A percentile compares a stretch with the other conserved stretches of the same genome.
phyloP scores from a whole-genome alignment of 495 filamentous ascomycete species.

The Cetradonia linearis region DNA sequence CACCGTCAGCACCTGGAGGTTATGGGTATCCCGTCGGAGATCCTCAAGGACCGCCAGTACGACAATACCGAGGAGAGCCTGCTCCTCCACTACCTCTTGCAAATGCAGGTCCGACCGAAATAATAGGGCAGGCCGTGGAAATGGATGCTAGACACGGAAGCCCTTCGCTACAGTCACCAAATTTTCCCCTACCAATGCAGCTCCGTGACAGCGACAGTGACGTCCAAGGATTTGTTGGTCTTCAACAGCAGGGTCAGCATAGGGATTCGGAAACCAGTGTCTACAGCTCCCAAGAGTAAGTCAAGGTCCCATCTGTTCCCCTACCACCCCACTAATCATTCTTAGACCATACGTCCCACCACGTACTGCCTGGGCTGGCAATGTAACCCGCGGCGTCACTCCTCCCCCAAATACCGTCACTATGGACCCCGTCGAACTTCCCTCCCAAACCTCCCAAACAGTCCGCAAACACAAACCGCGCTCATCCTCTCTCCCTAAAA shows the following conservation, averaged over 20 bases:
- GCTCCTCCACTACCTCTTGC: conserved; percentile 54
- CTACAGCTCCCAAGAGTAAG: conserved; percentile 67
- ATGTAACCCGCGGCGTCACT: conserved; percentile 9
- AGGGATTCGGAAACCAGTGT: conserved; percentile 47
- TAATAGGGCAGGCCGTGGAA: conserved; percentile 67
- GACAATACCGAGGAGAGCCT: conserved; percentile 29
- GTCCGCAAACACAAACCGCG: conserved; percentile 30
- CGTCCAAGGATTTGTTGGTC: conserved; percentile 56
- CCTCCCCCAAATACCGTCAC: conserved; percentile 20
- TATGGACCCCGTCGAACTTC: conserved; percentile 35
- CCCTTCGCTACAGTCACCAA: conserved; percentile 31
- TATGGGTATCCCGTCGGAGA: conserved; percentile 12
- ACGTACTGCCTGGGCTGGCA: conserved; percentile 38
- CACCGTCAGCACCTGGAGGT: conserved; percentile 20
- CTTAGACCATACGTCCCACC: conserved; percentile 53
- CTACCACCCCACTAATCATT: conserved; percentile 26
- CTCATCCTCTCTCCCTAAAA: conserved; percentile 28
- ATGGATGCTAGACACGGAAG: conserved; percentile 62
- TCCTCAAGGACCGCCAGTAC: conserved; percentile 13
- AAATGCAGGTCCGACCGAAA: conserved; percentile 31
- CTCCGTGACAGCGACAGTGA: conserved; percentile 56
- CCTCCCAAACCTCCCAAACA: conserved; percentile 25
- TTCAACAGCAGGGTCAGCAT: conserved; percentile 43
- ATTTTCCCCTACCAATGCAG: conserved; percentile 30
- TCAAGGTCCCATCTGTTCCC: conserved; percentile 8